Conservation (phyloP, 2,329 filamentous ascomycete species). For the Conoideocrella luteorostrata region DNA sequence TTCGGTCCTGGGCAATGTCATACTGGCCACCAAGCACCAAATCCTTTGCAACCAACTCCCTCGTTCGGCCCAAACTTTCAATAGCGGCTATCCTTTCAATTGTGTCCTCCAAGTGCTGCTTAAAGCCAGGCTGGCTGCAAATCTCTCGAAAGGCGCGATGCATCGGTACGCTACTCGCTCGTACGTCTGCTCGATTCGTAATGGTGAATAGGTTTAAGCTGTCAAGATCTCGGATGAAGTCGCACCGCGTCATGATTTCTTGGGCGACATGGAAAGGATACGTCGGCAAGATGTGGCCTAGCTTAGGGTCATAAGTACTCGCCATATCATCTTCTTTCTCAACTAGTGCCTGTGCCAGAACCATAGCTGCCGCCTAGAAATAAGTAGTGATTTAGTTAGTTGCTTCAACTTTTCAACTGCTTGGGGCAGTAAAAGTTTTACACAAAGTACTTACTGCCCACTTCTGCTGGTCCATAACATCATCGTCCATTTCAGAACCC, state of each 20-base stretch:
- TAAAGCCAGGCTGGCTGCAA: slow-evolving; percentile 69
- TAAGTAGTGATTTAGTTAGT: no score
- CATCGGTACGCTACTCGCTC: slow-evolving; percentile 95
- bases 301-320: slow-evolving; percentile 58
- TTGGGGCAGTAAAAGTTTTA: no score
- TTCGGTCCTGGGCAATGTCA: slow-evolving; percentile 43
- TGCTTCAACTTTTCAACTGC: no score
- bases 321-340: slow-evolving; percentile 64
- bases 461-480: slow-evolving; percentile 97
- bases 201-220: slow-evolving; percentile 95
- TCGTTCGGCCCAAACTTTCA: slow-evolving; percentile 86
- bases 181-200: slow-evolving; percentile 76
- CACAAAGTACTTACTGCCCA: slow-evolving; percentile 63
- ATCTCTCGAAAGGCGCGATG: slow-evolving; percentile 85
- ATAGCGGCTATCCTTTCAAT: slow-evolving; percentile 84
- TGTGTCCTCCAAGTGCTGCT: slow-evolving; percentile 74
- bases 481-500: slow-evolving; percentile 77
- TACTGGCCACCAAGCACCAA: slow-evolving; percentile 81
- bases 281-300: slow-evolving; percentile 71
- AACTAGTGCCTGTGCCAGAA: slow-evolving; percentile 85
- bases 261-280: slow-evolving; percentile 77
- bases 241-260: slow-evolving; percentile 89
- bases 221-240: slow-evolving; percentile 91
- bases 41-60: slow-evolving; percentile 93
- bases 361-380: slow-evolving; percentile 76